Conservation (phyloP, 1,139 yeast genomes). For the Meyerozyma carpophila region DNA sequence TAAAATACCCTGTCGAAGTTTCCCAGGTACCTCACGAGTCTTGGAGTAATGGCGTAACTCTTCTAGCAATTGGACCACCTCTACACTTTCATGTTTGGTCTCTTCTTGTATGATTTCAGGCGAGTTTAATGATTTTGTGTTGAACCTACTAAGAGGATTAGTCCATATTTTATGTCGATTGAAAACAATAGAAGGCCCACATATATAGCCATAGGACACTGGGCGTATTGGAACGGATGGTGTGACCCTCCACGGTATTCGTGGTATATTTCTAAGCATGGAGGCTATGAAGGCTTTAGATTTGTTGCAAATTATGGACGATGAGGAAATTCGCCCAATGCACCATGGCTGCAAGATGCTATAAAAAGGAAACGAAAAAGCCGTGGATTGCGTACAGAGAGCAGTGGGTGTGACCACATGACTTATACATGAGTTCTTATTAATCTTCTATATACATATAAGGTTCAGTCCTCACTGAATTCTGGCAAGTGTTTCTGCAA, state of each 20-base stretch:
- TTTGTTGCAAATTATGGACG: slow-evolving; percentile 1
- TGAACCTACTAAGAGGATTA: slow-evolving; percentile 17
- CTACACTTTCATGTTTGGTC: neutral
- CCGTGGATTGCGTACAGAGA: no score
- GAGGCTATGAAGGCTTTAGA: neutral
- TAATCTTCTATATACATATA: neutral
- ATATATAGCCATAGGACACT: neutral
- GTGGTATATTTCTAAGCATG: neutral
- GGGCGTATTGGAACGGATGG: neutral
- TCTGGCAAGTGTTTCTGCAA: slow-evolving; percentile 55
- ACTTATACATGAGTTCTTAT: neutral
- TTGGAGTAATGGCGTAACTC: slow-evolving; percentile 23
- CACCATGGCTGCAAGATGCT: neutral
- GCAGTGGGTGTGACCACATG: neutral
- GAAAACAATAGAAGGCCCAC: neutral
- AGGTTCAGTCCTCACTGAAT: slow-evolving; percentile 14
- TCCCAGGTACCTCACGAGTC: slow-evolving; percentile 21
- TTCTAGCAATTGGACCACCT: slow-evolving; percentile 4
- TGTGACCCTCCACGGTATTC: neutral
- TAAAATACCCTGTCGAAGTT: slow-evolving; percentile 17
- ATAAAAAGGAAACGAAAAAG: neutral
- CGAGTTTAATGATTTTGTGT: slow-evolving; percentile 2
- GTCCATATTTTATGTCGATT: slow-evolving; percentile 12
- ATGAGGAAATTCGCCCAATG: neutral
- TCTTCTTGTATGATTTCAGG: slow-evolving; percentile 10